These are phyloP conservation scores for Petrea volubilis DNA, from an alignment of 257 asterid species.

Conservation along the genomic window DNA sequence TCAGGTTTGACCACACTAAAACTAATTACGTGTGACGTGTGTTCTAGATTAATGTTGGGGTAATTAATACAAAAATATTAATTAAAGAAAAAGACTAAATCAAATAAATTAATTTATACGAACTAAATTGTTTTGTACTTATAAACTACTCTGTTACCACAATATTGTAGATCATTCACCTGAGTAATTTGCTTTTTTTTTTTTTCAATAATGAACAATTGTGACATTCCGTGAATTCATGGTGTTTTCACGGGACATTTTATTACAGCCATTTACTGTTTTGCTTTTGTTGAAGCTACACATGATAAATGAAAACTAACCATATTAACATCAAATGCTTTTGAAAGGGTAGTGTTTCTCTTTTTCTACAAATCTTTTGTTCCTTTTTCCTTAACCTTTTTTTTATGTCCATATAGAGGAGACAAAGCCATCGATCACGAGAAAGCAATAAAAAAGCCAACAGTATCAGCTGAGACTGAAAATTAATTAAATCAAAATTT, in stretches of 20 bases:
- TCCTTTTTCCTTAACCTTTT: neutral
- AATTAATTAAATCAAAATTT: neutral
- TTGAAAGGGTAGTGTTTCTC: neutral
- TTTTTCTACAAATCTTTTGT: neutral
- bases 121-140: neutral
- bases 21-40: too few species aligned
- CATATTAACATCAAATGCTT: constrained; percentile 7
- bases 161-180: constrained; percentile 13
- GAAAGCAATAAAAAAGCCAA: constrained; percentile 34
- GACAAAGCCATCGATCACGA: constrained; percentile 41
- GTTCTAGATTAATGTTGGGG: too few species aligned
- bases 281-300: constrained; percentile 22
- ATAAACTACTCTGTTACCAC: neutral
- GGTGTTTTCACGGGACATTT: constrained; percentile 45
- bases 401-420: neutral
- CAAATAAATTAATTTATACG: too few species aligned
- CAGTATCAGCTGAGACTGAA: neutral
- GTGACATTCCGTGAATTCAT: constrained; percentile 32
- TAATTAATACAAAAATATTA: too few species aligned
- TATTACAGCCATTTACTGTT: constrained; percentile 30
- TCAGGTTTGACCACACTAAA: too few species aligned
- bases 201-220: constrained; percentile 6
- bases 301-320: constrained; percentile 12
- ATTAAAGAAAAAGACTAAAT: too few species aligned
- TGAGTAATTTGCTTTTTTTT: neutral